Evolutionary conservation across 176 grass and related monocot species (phyloP).

Genomic region (Pharus latifolius): DNA sequence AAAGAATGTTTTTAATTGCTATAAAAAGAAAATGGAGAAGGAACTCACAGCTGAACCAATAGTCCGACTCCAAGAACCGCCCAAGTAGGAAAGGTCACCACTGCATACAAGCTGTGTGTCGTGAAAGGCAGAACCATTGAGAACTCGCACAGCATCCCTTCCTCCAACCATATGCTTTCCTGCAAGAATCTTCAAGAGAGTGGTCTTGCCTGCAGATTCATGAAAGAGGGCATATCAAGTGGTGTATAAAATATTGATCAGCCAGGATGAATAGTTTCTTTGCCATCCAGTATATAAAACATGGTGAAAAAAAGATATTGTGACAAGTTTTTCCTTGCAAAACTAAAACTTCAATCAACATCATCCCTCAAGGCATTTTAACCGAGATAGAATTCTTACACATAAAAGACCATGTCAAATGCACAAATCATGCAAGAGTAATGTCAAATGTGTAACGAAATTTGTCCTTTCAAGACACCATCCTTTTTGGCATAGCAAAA

Average conservation of each 20-base stretch:
- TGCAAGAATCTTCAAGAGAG: conserved; percentile 90
- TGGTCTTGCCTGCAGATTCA: conserved; percentile 73
- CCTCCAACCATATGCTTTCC: conserved; percentile 99
- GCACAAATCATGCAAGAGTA: not conserved
- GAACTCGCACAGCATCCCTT: conserved; percentile 80
- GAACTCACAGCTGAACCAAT: conserved; percentile 77
- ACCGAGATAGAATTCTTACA: not conserved
- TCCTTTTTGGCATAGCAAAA: not conserved
- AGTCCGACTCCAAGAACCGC: conserved; percentile 91
- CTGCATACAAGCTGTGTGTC: conserved; percentile 82
- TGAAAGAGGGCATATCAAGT: conserved; percentile 3
- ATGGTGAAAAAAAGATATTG: too few species aligned
- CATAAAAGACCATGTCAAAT: not conserved
- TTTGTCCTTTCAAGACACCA: not conserved
- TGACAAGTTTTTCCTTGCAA: too few species aligned
- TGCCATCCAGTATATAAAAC: too few species aligned
- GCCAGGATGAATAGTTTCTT: not conserved
- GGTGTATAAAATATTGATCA: not conserved
- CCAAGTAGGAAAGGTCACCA: conserved; percentile 75
- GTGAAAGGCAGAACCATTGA: conserved; percentile 92
- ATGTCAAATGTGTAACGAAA: not conserved
- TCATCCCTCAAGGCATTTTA: too few species aligned
- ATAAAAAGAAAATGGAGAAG: not conserved
- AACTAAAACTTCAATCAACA: too few species aligned
- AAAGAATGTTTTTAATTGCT: not conserved